Percentiles rank a stretch among this genome's conserved stretches.
Evolutionary conservation across 2,329 filamentous ascomycete species (phyloP).

Genomic region (Venturia carpophila): DNA sequence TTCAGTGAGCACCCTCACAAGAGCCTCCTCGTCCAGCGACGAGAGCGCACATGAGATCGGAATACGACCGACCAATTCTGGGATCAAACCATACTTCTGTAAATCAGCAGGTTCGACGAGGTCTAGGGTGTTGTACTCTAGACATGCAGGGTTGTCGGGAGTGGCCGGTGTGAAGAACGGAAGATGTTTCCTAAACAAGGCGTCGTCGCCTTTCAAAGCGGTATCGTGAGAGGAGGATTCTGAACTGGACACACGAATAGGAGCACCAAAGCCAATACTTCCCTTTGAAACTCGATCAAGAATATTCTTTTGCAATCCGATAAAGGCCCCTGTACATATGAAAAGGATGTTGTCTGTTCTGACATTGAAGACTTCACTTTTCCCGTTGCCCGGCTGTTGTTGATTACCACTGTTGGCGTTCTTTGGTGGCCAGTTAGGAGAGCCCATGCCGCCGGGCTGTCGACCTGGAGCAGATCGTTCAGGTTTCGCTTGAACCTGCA

Average conservation of each 20-base stretch:
- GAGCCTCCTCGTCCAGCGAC: slow-evolving; percentile 57
- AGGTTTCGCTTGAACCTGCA: slow-evolving; percentile 84
- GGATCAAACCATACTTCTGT: slow-evolving; percentile 83
- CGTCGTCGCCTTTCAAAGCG: slow-evolving; percentile 45
- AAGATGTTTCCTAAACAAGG: slow-evolving; percentile 50
- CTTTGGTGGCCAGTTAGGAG: slow-evolving; percentile 13
- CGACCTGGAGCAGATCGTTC: slow-evolving; percentile 39
- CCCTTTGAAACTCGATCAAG: slow-evolving; percentile 78
- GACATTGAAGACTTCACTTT: slow-evolving; percentile 60
- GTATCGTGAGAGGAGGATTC: slow-evolving; percentile 47
- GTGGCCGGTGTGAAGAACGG: slow-evolving; percentile 42
- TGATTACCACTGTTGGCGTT: slow-evolving; percentile 22
- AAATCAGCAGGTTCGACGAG: slow-evolving; percentile 68
- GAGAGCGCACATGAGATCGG: slow-evolving; percentile 83
- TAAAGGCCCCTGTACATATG: slow-evolving; percentile 92
- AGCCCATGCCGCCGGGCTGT: slow-evolving; percentile 9
- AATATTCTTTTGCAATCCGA: slow-evolving; percentile 81
- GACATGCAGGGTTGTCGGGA: slow-evolving; percentile 21
- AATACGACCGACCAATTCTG: slow-evolving; percentile 90
- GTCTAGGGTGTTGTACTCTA: slow-evolving; percentile 53
- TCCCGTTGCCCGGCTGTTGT: slow-evolving; percentile 30
- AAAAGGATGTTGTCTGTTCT: slow-evolving; percentile 96
- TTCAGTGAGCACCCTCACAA: slow-evolving; percentile 85
- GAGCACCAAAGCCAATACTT: slow-evolving; percentile 85
- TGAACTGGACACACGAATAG: slow-evolving; percentile 53